Base-by-base conservation (phyloP, 2,329 filamentous ascomycete species). In the Camptophora hylomeconis region DNA sequence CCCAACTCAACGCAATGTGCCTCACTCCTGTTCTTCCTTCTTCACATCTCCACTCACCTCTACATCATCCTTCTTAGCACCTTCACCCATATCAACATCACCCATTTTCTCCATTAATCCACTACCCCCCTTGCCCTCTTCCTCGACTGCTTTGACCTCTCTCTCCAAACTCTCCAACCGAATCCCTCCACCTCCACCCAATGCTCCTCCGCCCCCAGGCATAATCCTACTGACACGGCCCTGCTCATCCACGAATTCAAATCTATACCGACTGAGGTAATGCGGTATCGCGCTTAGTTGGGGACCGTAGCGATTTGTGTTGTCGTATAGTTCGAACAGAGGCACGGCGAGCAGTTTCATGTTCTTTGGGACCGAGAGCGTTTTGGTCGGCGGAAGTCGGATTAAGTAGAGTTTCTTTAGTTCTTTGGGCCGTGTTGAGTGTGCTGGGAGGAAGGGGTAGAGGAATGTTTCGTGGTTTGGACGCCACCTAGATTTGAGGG, bases 401-500 rank as follows among this genome's bases (percentile, higher is more conserved):
- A 98, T 93, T 38, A 95, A 84, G 58, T 95, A 98, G 22, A 95
- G 68, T 67, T 98, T 98, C 67, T 98, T 98, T 64, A 87, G 93
- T 63, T 98, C 89, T 64, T 98, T 98, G 5, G 89, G 89, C 29
- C 89, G 69, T 11, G 87, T 94, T 38, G 94, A 83, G 59, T 98
- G 89, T 11, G 86, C 83, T 5, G 89, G 89, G 33, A 95, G 78
- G 57, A 94, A 98, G 1, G 89, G 89, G 54, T 98, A 98, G 84
- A 98, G 94, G 66, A 95, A 95, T 2, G 89, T 95, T 65, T 98
- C 89, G 53, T 95, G 94, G 63, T 95, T 98, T 30, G 89, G 89
- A 33, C 89, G 70, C 84, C 87, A 98, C 38, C 38, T 40, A 7
- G 16, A 5, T 12, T 14, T 10, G n/a, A n/a, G n/a, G n/a, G n/a